These are phyloP conservation scores for Elongisporangium anandrum DNA, from an alignment of 352 stramenopile species.

Conservation along the genomic window DNA sequence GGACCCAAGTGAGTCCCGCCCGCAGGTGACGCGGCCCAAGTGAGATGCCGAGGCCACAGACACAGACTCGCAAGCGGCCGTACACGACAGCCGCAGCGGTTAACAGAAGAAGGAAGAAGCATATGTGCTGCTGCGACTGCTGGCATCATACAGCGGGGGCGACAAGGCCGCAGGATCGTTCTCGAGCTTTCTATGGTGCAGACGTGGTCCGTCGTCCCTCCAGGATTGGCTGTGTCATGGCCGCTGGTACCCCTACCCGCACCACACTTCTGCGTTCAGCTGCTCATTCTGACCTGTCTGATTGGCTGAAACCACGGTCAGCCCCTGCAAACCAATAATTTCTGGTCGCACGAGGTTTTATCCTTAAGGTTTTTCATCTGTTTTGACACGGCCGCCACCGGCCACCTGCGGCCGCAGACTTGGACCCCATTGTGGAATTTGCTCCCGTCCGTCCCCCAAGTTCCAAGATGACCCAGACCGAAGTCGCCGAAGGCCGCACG, in stretches of 20 bases:
- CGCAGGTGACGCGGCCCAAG: neutral
- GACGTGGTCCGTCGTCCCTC: neutral
- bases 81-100: no score
- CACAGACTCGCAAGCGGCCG: no score
- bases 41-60: neutral
- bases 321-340: slow-evolving; percentile 14
- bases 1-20: neutral
- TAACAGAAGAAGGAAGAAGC: neutral
- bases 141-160: neutral
- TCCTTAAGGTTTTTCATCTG: slow-evolving; percentile 2
- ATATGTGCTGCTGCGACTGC: neutral
- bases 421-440: slow-evolving; percentile 52
- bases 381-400: slow-evolving; percentile 6
- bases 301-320: slow-evolving; percentile 26
- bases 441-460: slow-evolving; percentile 14
- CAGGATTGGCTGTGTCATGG: neutral
- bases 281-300: neutral
- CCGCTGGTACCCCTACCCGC: neutral
- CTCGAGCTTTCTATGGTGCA: neutral
- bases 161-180: neutral
- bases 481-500: slow-evolving; percentile 47
- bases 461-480: slow-evolving; percentile 56
- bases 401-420: neutral
- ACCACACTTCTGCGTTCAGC: neutral
- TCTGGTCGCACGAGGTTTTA: slow-evolving; percentile 25